A percentile compares a stretch with the other conserved stretches of the same genome.
Evolutionary conservation across 2,329 filamentous ascomycete genomes (phyloP).

Genomic region (Monilinia polystroma): DNA sequence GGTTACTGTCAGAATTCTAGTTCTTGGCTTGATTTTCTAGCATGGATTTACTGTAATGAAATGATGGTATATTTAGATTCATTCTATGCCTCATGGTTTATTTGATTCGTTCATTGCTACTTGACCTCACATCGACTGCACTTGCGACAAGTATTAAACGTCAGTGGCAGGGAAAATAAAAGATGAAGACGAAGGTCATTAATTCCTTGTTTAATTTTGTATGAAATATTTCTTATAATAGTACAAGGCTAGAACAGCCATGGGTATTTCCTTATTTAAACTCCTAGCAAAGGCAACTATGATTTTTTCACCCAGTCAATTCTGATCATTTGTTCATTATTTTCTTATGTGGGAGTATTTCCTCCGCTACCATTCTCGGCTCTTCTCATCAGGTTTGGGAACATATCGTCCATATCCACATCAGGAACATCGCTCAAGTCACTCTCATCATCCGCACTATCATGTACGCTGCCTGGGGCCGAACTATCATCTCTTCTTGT

Average conservation of each 20-base stretch:
- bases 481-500: slow-evolving; percentile 42
- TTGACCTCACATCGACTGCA: neutral
- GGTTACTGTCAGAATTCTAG: too few species aligned
- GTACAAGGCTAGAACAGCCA: slow-evolving; percentile 9
- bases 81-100: neutral
- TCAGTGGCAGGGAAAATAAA: neutral
- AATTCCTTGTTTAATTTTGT: neutral
- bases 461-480: slow-evolving; percentile 45
- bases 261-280: slow-evolving; percentile 16
- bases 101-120: neutral
- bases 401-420: slow-evolving; percentile 36
- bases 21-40: neutral
- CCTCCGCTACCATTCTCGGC: slow-evolving; percentile 4
- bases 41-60: neutral
- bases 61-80: neutral
- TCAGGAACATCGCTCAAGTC: slow-evolving; percentile 51
- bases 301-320: neutral
- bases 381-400: slow-evolving; percentile 27
- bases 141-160: neutral
- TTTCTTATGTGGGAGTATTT: slow-evolving; percentile 1
- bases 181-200: neutral
- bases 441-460: slow-evolving; percentile 54
- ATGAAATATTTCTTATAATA: neutral
- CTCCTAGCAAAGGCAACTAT: slow-evolving; percentile 9
- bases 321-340: neutral